Percentiles rank a stretch among this genome's conserved stretches.
These are phyloP conservation scores for Penicillium nordicum DNA, from an alignment of 2,329 filamentous ascomycete species.

Conservation along the genomic window DNA sequence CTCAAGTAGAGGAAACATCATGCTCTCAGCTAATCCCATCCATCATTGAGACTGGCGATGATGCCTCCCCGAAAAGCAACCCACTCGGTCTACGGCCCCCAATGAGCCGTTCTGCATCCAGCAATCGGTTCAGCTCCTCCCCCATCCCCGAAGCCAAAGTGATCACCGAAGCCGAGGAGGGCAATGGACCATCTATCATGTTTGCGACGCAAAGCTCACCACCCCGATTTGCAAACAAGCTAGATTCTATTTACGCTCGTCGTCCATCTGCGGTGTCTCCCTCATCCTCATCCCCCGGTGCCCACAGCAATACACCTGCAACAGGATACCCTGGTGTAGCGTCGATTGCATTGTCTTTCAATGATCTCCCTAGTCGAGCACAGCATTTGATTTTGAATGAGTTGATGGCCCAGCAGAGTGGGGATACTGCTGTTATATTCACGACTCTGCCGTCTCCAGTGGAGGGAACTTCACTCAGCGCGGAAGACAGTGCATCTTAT, in stretches of 20 bases:
- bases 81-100: constrained; percentile 22
- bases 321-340: constrained; percentile 57
- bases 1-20: constrained; percentile 3
- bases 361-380: constrained; percentile 77
- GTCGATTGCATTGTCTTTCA: constrained; percentile 71
- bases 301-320: constrained; percentile 28
- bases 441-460: constrained; percentile 79
- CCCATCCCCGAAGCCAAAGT: constrained; percentile 69
- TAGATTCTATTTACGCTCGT: constrained; percentile 40
- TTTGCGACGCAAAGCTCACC: constrained; percentile 56
- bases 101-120: constrained; percentile 32
- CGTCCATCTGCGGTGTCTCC: constrained; percentile 20
- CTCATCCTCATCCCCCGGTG: constrained; percentile 10
- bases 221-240: constrained; percentile 26
- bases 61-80: constrained; percentile 22
- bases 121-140: constrained; percentile 62
- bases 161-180: constrained; percentile 55
- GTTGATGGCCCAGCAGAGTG: constrained; percentile 66
- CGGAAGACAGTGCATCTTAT: constrained; percentile 68
- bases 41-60: constrained; percentile 25
- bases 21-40: constrained; percentile 20
- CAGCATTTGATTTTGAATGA: constrained; percentile 87
- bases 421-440: constrained; percentile 72
- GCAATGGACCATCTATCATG: constrained; percentile 68
- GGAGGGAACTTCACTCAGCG: constrained; percentile 70